Percentiles rank a stretch among this genome's conserved stretches.
Evolutionary conservation across 495 filamentous ascomycete genomes (phyloP).

Genomic region (Tuber umbilicatum): DNA sequence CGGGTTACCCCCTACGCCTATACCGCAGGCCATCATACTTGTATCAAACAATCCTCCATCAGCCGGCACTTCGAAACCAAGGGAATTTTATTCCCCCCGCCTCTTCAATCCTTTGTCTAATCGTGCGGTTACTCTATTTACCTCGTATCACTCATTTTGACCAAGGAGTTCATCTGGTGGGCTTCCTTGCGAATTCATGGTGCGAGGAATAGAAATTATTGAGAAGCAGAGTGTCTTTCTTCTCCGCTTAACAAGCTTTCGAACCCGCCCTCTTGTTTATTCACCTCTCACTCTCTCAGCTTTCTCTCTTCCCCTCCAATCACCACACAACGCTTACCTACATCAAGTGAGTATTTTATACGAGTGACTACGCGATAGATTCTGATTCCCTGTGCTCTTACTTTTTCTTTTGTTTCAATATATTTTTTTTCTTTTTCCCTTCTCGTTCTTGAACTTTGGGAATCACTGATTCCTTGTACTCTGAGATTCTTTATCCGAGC

Average conservation of each 20-base stretch:
- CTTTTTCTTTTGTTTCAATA: not conserved
- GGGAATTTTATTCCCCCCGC: not conserved
- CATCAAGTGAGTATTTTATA: slow-evolving; percentile 3
- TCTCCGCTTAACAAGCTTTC: not conserved
- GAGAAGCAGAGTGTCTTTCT: not conserved
- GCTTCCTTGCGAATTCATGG: not conserved
- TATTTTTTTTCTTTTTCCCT: not conserved
- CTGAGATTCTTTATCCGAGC: not conserved
- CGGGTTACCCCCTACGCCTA: not conserved
- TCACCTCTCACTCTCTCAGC: not conserved
- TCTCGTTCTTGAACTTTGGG: not conserved
- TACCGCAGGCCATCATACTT: not conserved
- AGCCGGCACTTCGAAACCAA: not conserved
- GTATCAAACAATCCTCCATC: slow-evolving; percentile 1
- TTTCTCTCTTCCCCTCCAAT: slow-evolving; percentile 2
- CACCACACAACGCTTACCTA: not conserved
- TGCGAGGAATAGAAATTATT: not conserved
- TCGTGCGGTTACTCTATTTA: not conserved
- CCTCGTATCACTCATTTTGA: not conserved
- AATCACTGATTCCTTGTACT: not conserved
- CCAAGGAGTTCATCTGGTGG: not conserved
- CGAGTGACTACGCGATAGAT: slow-evolving; percentile 1
- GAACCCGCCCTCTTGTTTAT: not conserved
- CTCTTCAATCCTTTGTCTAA: not conserved
- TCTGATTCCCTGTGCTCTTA: not conserved